A percentile compares a stretch with the other conserved stretches of the same genome.
Evolutionary conservation across 2,329 filamentous ascomycete species (phyloP).

Genomic region (Paraphaeosphaeria sporulosa): DNA sequence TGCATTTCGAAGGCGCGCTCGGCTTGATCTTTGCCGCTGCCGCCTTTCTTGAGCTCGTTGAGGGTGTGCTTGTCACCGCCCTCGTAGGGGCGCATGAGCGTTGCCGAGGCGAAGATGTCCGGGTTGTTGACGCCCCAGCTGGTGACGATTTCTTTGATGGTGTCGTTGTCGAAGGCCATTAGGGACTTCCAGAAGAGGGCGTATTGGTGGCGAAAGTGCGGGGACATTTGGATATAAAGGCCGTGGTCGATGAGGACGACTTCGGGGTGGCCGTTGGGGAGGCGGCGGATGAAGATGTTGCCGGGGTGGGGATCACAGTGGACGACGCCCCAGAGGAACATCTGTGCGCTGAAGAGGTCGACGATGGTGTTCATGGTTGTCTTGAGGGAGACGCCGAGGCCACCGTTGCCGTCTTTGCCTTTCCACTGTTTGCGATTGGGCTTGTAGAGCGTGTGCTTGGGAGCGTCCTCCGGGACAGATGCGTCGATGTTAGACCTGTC

Average conservation of each 20-base stretch:
- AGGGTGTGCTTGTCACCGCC: constrained; percentile 77
- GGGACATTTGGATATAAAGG: constrained; percentile 90
- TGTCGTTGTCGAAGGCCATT: constrained; percentile 89
- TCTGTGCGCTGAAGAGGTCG: constrained; percentile 95
- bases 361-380: constrained; percentile 97
- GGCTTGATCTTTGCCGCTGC: constrained; percentile 62
- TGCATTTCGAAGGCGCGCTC: constrained; percentile 80
- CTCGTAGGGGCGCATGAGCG: constrained; percentile 87
- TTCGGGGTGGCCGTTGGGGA: constrained; percentile 82
- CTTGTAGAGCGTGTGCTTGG: constrained; percentile 70
- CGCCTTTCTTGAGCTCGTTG: constrained; percentile 63
- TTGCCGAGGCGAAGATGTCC: constrained; percentile 91
- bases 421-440: constrained; percentile 82
- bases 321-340: constrained; percentile 95
- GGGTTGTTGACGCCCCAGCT: constrained; percentile 89
- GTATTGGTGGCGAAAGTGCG: constrained; percentile 85
- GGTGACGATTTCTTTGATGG: constrained; percentile 73
- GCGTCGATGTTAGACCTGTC: constrained; percentile 44
- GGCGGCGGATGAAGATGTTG: constrained; percentile 92
- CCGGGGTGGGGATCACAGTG: constrained; percentile 98
- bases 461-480: constrained; percentile 40
- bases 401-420: constrained; percentile 75
- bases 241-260: constrained; percentile 97
- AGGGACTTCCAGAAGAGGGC: constrained; percentile 91
- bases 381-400: constrained; percentile 81